These are phyloP conservation scores for Rhamnella rubrinervis DNA, from an alignment of 331 rosid species.

Conservation along the genomic window DNA sequence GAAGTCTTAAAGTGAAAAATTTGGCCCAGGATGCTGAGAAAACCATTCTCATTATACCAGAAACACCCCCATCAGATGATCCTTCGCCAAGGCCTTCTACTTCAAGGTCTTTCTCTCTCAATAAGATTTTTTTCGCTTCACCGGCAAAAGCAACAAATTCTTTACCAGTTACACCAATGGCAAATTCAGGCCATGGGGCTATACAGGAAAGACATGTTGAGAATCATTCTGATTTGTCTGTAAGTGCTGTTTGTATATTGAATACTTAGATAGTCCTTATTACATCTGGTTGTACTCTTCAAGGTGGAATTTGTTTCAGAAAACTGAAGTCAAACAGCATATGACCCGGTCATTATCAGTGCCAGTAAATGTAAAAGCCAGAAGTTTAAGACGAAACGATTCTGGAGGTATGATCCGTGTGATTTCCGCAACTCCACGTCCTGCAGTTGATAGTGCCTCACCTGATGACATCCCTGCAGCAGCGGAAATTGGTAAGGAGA, in stretches of 20 bases:
- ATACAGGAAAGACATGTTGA: constrained; percentile 34
- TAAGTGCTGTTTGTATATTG: constrained; percentile 28
- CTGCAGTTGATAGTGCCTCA: constrained; percentile 38
- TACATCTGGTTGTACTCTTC: constrained; percentile 3
- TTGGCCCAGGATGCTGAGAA: constrained; percentile 44
- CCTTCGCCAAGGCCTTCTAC: constrained; percentile 47
- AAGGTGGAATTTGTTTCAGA: constrained; percentile 37
- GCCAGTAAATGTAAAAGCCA: constrained; percentile 50
- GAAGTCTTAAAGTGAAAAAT: constrained; percentile 47
- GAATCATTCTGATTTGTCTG: constrained; percentile 38
- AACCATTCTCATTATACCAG: constrained; percentile 60
- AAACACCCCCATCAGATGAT: constrained; percentile 45
- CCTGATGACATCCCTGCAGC: constrained; percentile 32
- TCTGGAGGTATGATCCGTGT: constrained; percentile 66
- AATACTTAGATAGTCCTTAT: constrained; percentile 1
- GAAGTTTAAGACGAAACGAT: constrained; percentile 46
- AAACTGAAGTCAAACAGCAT: constrained; percentile 41
- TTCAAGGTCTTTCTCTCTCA: constrained; percentile 50
- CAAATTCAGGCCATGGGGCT: constrained; percentile 37
- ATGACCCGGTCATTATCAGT: constrained; percentile 74
- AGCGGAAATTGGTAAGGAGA: constrained; percentile 45
- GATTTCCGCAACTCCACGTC: constrained; percentile 48
- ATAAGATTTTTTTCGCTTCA: constrained; percentile 48
- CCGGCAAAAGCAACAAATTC: constrained; percentile 54
- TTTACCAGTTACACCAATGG: constrained; percentile 67